Evolutionary conservation across 805 yeast species (phyloP), one percentile per base, ranked within the genome.

Genomic region (Limtongia smithiae): DNA sequence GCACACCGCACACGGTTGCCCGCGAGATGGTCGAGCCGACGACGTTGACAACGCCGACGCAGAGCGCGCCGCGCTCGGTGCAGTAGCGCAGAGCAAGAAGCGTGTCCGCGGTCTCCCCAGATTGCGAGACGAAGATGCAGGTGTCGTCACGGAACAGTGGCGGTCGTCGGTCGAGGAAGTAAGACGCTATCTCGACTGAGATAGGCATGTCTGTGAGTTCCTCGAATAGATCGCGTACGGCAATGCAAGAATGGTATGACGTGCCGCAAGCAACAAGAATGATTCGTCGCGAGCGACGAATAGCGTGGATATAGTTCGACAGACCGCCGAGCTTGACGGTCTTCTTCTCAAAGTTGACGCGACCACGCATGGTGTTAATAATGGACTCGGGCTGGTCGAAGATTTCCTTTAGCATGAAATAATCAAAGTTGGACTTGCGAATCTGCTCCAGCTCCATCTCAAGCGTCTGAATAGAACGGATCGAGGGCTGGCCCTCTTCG

Each of bases 201-300:
- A 89, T 96, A 5, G 97, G 97, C 53, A 89, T 85, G 65, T 91
- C 97, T 28, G 96, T 88, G 63, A 93, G 77, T 68, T 93, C 98
- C 71, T 93, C 99, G 67, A 93, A 90, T 57, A 89, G 82, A 12
- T 96, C 85, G 70, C 99, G 82, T 20, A 96, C 91, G 18, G 98
- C 98, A 66, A 93, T 72, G 75, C 99, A 93, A 15, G 98, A 93
- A 71, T 93, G 98, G 68, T 90, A 93, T 0, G 98, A 93, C 5
- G 99, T 93, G 73, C 99, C 99, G 73, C 99, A 93, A 1, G 98
- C 99, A 72, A 93, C 86, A 97, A 93, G 93, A 51, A 90, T 86
- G 62, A 93, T 78, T 71, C 98, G 81, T 72, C 97, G 82, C 62
- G 96, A 89, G 65, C 96, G 81, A 72, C 97, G 81, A 56, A 93